Evolutionary conservation across 164 flowering plant species (phyloP).

Genomic region (Magnolia officinalis): DNA sequence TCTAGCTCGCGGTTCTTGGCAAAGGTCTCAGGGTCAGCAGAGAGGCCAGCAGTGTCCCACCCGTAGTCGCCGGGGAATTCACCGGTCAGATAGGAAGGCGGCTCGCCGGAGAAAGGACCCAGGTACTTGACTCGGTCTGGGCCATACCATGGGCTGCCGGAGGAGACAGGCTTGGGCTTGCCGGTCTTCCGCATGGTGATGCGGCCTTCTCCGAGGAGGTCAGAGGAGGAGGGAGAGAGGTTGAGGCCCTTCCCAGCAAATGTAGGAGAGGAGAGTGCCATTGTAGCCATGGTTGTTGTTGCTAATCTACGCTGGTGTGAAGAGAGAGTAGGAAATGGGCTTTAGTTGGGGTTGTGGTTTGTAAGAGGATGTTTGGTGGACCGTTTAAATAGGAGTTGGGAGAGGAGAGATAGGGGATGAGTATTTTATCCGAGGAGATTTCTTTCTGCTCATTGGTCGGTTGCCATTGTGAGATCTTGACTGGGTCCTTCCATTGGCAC

Average conservation of each 20-base stretch:
- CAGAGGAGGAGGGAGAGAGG: conserved; percentile 23
- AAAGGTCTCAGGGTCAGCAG: conserved; percentile 49
- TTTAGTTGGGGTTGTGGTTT: too few relatives aligned
- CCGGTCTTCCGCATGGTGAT: conserved; percentile 36
- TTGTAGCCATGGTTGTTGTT: conserved; percentile 37
- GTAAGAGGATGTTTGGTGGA: too few relatives aligned
- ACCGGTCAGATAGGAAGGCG: conserved; percentile 35
- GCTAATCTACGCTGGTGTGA: too few relatives aligned
- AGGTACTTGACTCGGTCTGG: conserved; percentile 31
- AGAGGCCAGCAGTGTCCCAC: conserved; percentile 51
- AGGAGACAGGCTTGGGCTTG: conserved; percentile 18
- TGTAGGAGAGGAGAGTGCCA: conserved; percentile 60
- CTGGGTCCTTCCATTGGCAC: too few relatives aligned
- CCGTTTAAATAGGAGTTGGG: too few relatives aligned
- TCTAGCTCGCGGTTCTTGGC: conserved; percentile 39
- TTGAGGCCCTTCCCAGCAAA: conserved; percentile 49
- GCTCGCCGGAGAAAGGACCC: conserved; percentile 36
- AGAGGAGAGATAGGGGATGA: too few relatives aligned
- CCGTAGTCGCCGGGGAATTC: conserved; percentile 53
- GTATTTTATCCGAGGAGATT: too few relatives aligned
- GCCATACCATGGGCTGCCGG: conserved; percentile 29
- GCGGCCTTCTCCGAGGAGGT: conserved; percentile 30
- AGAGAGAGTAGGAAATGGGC: too few relatives aligned
- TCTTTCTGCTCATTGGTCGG: too few relatives aligned
- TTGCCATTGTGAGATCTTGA: too few relatives aligned